phyloP scores from a whole-genome alignment of 257 asterid species.

The Solanum sitiens region DNA sequence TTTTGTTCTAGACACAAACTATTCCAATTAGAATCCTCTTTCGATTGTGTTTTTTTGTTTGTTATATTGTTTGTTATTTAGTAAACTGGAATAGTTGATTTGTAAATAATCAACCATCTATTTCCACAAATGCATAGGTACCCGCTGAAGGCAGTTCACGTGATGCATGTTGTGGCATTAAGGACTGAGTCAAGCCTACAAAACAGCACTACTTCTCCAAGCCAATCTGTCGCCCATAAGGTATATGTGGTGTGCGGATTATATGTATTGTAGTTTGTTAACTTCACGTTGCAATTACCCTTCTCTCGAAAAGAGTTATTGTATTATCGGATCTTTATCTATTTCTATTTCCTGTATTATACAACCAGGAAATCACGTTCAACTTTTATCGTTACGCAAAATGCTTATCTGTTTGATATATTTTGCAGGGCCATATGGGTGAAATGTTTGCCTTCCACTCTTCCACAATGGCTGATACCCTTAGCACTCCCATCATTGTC shows the following conservation, averaged over 20 bases:
- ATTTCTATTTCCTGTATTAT: background rate
- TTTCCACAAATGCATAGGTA: constrained; percentile 26
- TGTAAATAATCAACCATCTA: background rate
- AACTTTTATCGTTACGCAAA: background rate
- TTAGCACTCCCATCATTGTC: constrained; percentile 78
- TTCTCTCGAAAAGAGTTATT: background rate
- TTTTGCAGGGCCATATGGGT: constrained; percentile 80
- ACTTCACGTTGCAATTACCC: background rate
- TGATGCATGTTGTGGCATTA: constrained; percentile 91
- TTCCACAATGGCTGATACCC: constrained; percentile 84
- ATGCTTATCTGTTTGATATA: background rate
- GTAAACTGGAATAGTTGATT: background rate
- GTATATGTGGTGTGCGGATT: constrained; percentile 17
- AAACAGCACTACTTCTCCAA: constrained; percentile 20
- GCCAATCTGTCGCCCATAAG: constrained; percentile 37
- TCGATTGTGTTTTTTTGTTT: background rate
- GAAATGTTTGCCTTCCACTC: constrained; percentile 89
- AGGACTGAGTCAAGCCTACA: constrained; percentile 70
- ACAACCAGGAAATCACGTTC: background rate
- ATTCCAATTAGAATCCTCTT: background rate
- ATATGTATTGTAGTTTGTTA: background rate
- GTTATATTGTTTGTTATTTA: background rate
- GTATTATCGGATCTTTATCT: background rate
- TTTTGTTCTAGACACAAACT: constrained; percentile 2
- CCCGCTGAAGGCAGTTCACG: constrained; percentile 91